Evolutionary conservation across 371 early-diverging fungal species (phyloP).

Genomic region (Cokeromyces recurvatus): DNA sequence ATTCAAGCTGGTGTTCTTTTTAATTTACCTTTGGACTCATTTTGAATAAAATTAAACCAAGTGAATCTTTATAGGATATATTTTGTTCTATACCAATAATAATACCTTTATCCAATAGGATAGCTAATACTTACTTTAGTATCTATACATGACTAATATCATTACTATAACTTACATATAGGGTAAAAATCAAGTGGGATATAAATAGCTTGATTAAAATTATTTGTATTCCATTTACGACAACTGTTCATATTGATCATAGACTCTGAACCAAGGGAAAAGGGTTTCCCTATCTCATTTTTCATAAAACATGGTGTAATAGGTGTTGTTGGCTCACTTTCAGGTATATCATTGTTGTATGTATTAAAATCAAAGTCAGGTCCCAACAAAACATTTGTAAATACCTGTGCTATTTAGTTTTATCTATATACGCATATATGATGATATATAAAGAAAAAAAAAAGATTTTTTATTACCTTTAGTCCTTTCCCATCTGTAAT

Average conservation of each 20-base stretch:
- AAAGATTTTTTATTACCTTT: constrained; percentile 40
- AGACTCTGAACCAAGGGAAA: constrained; percentile 29
- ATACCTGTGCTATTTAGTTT: no score
- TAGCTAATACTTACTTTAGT: constrained; percentile 57
- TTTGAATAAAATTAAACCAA: constrained; percentile 61
- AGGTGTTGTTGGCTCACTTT: constrained; percentile 38
- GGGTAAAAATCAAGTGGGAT: constrained; percentile 81
- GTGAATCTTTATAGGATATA: constrained; percentile 48
- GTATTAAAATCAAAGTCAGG: constrained; percentile 29
- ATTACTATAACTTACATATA: constrained; percentile 49
- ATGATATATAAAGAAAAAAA: no score
- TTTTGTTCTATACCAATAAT: constrained; percentile 76
- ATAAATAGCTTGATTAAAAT: constrained; percentile 32
- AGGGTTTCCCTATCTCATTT: constrained; percentile 28
- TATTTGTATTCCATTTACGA: constrained; percentile 36
- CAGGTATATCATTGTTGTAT: constrained; percentile 16
- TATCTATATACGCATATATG: no score
- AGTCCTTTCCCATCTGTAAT: constrained; percentile 63
- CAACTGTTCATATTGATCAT: constrained; percentile 20
- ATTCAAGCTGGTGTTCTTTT: no score
- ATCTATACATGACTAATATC: background rate
- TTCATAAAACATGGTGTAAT: constrained; percentile 4
- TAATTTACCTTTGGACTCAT: constrained; percentile 63
- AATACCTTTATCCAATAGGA: constrained; percentile 70
- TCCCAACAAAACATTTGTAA: constrained; percentile 40